Conservation (phyloP, 169 alveolate genomes). For the Besnoitia besnoiti region DNA sequence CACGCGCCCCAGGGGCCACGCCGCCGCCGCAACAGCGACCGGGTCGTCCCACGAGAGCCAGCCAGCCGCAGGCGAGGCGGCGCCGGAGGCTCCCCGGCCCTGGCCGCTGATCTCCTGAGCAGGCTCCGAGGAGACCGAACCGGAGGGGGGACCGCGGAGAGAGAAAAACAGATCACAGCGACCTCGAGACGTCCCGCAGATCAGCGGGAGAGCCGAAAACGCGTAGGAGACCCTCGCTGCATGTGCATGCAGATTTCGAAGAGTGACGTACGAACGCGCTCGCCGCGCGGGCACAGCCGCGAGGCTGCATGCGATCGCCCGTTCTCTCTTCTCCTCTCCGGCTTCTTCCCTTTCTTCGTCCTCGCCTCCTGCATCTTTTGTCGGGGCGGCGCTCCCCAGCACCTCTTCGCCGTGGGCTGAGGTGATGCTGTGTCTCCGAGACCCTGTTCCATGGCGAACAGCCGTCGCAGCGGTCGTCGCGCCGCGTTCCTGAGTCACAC, state of each 20-base stretch:
- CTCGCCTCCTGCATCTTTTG: no score
- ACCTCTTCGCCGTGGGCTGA: no score
- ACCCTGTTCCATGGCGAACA: no score
- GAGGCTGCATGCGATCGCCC: no score
- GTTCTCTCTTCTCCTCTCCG: no score
- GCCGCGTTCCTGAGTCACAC: not conserved
- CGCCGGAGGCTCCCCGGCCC: not conserved
- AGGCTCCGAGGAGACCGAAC: not conserved
- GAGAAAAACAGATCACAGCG: conserved; percentile 39
- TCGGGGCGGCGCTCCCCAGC: no score
- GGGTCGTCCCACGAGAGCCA: not conserved
- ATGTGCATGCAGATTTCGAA: conserved; percentile 49
- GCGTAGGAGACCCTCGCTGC: conserved; percentile 33
- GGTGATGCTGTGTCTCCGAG: no score
- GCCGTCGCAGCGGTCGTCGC: no score
- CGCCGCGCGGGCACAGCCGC: no score
- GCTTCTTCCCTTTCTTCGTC: not conserved
- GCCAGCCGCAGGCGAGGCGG: not conserved
- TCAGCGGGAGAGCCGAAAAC: conserved; percentile 42
- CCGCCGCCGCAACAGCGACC: not conserved
- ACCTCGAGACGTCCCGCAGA: conserved; percentile 56
- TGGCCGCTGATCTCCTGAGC: not conserved
- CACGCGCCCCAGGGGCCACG: conserved; percentile 29
- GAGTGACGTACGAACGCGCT: no score
- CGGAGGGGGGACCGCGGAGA: conserved; percentile 21